Base-by-base conservation (phyloP, 2,329 filamentous ascomycete species). In the Cordyceps javanica region DNA sequence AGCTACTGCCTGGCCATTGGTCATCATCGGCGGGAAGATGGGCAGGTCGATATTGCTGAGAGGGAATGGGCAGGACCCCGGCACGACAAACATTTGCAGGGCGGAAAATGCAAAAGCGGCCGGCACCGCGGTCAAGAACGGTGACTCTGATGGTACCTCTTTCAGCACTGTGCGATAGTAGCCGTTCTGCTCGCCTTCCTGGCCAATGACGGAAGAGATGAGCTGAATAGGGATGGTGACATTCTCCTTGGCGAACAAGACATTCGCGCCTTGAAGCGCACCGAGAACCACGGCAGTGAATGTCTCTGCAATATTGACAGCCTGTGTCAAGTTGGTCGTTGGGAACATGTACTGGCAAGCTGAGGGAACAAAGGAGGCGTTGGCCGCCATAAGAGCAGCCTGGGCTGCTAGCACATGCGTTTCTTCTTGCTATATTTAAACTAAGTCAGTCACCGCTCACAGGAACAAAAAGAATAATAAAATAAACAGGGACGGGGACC, bases 181-280 rank as follows among this genome's bases (percentile, higher is more conserved):
- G 42, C 87, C 88, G 61, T 86, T 82, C 67, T 91, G 88, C 68
- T 89, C 84, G 60, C 85, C 88, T 73, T 90, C 86, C 65, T 90
- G 85, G 19, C 85, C 87, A 58, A 89, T 82, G 59, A 87, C 77
- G 3, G 85, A 82, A 1, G 79, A 76, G 53, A 89, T 70, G 23
- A 77, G 73, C 28, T 81, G 80, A 23, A 87, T 80, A 1, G 87
- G 73, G 5, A 69, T 77, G 11, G 70, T 66, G 57, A 86, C 82
- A 8, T 78, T 77, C 41, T 69, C 81, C 28, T 73, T 67, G 16
- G 80, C 81, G 50, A 89, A 82, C 30, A 79, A 70, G 41, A 82
- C 75, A 26, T 80, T 76, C 8, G 84, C 82, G 57, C 86, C 85
- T 66, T 87, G 85, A 1, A 91, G 77, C 0, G 84, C 86, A 14